A percentile compares a stretch with the other conserved stretches of the same genome.
Evolutionary conservation across 768 basidiomycete genomes (phyloP).

Genomic region (Cubamyces lactineus): DNA sequence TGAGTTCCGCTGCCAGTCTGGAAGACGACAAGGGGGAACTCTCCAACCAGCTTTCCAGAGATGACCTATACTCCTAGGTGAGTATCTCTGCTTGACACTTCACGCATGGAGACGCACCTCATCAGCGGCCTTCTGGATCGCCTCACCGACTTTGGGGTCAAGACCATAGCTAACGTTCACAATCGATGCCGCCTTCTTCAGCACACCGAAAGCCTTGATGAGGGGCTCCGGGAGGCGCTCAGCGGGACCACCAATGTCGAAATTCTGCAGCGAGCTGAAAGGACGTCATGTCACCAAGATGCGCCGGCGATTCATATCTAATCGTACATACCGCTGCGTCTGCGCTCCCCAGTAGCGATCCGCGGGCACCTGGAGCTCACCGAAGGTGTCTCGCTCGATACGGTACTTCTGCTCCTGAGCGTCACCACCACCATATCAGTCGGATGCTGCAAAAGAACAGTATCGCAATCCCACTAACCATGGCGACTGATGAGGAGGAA

Average conservation of each 20-base stretch:
- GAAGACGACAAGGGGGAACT: conserved; percentile 98
- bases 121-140: conserved; percentile 92
- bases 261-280: conserved; percentile 88
- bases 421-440: not conserved
- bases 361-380: conserved; percentile 86
- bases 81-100: not conserved
- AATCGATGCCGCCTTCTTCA: conserved; percentile 95
- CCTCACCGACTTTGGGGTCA: conserved; percentile 83
- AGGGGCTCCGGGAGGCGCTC: conserved; percentile 94
- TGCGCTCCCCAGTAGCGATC: conserved; percentile 98
- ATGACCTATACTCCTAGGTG: conserved; percentile 70
- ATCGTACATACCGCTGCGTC: conserved; percentile 76
- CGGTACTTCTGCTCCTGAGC: conserved; percentile 60
- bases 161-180: conserved; percentile 92
- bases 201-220: conserved; percentile 95
- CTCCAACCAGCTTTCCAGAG: conserved; percentile 89
- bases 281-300: conserved; percentile 3
- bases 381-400: conserved; percentile 92
- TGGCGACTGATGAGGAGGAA: conserved; percentile 38
- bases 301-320: not conserved
- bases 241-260: conserved; percentile 94
- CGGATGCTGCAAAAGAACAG: too few relatives aligned
- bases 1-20: conserved; percentile 99
- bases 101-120: conserved; percentile 57
- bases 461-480: conserved; percentile 36